Conservation (phyloP, 2,329 filamentous ascomycete genomes). For the Cladosporium sp. region DNA sequence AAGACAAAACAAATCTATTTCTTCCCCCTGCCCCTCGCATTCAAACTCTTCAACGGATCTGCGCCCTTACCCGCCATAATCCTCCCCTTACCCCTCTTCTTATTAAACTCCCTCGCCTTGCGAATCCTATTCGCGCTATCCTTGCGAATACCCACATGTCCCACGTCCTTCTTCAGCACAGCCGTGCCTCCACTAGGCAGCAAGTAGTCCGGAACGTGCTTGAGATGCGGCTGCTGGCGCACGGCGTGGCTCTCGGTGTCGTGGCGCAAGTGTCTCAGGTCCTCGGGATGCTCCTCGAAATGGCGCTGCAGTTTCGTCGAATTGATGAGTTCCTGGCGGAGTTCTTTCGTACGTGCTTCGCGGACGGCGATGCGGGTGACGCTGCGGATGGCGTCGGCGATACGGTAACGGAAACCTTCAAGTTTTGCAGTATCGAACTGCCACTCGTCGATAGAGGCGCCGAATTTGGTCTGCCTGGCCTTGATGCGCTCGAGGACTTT, state of each 20-base stretch:
- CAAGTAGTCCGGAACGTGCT: constrained; percentile 91
- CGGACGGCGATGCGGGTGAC: constrained; percentile 88
- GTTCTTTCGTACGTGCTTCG: constrained; percentile 83
- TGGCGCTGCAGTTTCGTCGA: constrained; percentile 92
- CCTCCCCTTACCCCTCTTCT: constrained; percentile 51
- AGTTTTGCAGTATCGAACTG: constrained; percentile 93
- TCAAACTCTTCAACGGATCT: constrained; percentile 90
- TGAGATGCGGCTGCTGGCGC: constrained; percentile 82
- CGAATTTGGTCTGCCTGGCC: constrained; percentile 74
- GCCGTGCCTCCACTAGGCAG: constrained; percentile 73
- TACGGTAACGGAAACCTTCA: constrained; percentile 90
- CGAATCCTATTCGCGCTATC: constrained; percentile 52
- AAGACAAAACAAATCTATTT: constrained; percentile 24
- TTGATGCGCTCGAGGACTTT: constrained; percentile 77
- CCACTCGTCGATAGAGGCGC: constrained; percentile 83
- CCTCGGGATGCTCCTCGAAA: constrained; percentile 94
- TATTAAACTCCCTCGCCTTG: constrained; percentile 43
- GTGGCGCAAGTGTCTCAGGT: constrained; percentile 83
- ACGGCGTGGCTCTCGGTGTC: constrained; percentile 85
- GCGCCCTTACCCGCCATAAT: constrained; percentile 63
- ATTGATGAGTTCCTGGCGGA: constrained; percentile 86
- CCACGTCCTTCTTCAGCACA: constrained; percentile 64
- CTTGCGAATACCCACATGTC: constrained; percentile 70
- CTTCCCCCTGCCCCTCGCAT: constrained; percentile 43
- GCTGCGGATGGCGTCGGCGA: constrained; percentile 85